Percentiles rank a stretch among this genome's conserved stretches.
Conservation (phyloP, 169 alveolate genomes). For the Plasmodium relictum region DNA sequence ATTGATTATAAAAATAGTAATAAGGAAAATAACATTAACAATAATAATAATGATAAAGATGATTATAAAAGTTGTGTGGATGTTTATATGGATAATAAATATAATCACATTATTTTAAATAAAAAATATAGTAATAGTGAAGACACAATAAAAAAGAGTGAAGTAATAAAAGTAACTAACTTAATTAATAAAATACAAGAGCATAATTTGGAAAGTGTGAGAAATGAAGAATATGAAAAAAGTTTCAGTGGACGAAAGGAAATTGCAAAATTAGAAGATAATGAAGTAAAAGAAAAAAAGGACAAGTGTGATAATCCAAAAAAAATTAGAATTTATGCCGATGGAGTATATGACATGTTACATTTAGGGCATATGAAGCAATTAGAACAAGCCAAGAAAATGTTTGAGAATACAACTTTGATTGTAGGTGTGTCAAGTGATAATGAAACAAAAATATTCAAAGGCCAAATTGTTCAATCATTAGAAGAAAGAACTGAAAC, state of each 20-base stretch:
- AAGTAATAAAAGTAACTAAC: slow-evolving; percentile 3
- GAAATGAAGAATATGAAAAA: neutral
- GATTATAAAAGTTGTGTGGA: slow-evolving; percentile 45
- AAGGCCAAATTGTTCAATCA: slow-evolving; percentile 96
- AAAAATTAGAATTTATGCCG: slow-evolving; percentile 83
- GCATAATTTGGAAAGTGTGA: neutral
- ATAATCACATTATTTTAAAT: slow-evolving; percentile 35
- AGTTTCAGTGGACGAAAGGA: neutral
- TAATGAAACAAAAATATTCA: slow-evolving; percentile 92
- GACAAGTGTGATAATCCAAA: neutral
- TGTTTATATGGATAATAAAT: slow-evolving; percentile 18
- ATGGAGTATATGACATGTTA: slow-evolving; percentile 96
- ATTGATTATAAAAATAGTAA: neutral
- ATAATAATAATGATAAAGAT: slow-evolving; percentile 19
- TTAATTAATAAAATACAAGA: slow-evolving; percentile 2
- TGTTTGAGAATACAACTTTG: slow-evolving; percentile 91
- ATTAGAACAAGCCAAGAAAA: slow-evolving; percentile 96
- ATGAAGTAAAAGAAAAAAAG: neutral
- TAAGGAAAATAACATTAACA: slow-evolving; percentile 3
- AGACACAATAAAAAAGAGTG: neutral
- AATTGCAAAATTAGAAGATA: neutral
- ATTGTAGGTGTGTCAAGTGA: slow-evolving; percentile 98
- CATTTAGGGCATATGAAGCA: slow-evolving; percentile 98
- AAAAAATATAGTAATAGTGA: slow-evolving; percentile 3
- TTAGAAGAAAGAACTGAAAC: slow-evolving; percentile 95